Evolutionary conservation across 2,329 filamentous ascomycete genomes (phyloP).

Genomic region (Metarhizium humberi): DNA sequence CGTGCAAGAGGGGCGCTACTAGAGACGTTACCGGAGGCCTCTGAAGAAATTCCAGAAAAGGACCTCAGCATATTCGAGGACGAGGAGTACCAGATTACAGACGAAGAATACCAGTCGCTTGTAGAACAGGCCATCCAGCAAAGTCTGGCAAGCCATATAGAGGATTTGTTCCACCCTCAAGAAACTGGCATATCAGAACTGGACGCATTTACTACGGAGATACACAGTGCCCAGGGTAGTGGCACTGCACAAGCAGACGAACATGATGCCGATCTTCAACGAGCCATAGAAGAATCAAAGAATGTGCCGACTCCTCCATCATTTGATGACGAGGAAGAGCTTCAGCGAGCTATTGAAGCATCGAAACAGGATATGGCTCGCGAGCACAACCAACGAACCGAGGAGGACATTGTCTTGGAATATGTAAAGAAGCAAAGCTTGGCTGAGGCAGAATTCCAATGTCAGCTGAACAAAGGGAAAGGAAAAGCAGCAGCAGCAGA

Average conservation of each 20-base stretch:
- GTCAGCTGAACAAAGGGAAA: constrained; percentile 24
- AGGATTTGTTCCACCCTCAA: constrained; percentile 7
- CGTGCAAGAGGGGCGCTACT: constrained; percentile 19
- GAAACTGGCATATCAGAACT: constrained; percentile 11
- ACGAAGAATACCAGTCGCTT: constrained; percentile 48
- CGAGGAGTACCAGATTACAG: constrained; percentile 37
- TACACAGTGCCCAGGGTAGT: neutral
- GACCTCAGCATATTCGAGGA: constrained; percentile 25
- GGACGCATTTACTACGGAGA: constrained; percentile 4
- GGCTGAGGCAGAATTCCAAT: constrained; percentile 50
- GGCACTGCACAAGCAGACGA: neutral
- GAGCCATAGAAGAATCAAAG: constrained; percentile 31
- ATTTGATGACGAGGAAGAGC: constrained; percentile 15
- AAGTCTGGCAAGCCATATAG: constrained; percentile 28
- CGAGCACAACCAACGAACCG: constrained; percentile 36
- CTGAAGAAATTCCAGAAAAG: constrained; percentile 13
- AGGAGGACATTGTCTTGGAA: constrained; percentile 67
- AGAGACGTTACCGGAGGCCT: constrained; percentile 16
- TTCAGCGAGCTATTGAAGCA: constrained; percentile 36
- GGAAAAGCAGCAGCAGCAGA: constrained; percentile 17
- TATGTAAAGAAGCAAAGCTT: constrained; percentile 72
- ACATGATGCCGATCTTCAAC: constrained; percentile 24
- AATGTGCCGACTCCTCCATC: neutral
- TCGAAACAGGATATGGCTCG: constrained; percentile 34
- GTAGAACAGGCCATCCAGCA: constrained; percentile 47